These are phyloP conservation scores for Cercophora sp. DNA, from an alignment of 495 filamentous ascomycete species.

Conservation along the genomic window DNA sequence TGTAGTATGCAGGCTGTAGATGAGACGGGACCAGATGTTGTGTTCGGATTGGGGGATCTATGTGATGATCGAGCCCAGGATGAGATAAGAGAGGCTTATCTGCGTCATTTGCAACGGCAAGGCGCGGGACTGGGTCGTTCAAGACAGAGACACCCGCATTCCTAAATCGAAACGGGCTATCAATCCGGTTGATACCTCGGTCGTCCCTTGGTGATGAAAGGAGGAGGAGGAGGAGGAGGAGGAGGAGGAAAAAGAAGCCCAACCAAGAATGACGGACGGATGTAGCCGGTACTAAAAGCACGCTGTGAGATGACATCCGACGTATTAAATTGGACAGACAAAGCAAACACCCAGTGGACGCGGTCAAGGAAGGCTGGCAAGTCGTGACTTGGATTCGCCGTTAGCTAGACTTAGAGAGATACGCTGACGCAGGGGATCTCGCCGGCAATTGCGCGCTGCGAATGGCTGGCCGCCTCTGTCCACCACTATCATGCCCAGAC, in stretches of 20 bases:
- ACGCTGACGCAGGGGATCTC: neutral
- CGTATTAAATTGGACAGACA: no score
- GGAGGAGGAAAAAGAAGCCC: neutral
- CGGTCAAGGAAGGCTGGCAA: neutral
- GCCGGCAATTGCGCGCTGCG: neutral
- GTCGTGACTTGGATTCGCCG: neutral
- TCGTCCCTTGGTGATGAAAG: neutral
- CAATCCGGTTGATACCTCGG: no score
- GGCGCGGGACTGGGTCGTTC: slow-evolving; percentile 11
- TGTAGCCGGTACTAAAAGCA: neutral
- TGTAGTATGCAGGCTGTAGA: slow-evolving; percentile 18
- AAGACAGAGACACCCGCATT: neutral
- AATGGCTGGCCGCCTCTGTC: neutral
- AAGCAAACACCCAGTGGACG: no score
- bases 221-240: neutral
- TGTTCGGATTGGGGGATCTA: slow-evolving; percentile 30
- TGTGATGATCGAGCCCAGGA: slow-evolving; percentile 48
- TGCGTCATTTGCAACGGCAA: slow-evolving; percentile 43
- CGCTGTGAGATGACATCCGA: neutral
- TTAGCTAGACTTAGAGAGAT: slow-evolving; percentile 8
- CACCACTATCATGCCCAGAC: slow-evolving; percentile 6
- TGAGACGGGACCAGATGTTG: slow-evolving; percentile 18
- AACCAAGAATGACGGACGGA: neutral
- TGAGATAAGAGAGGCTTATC: slow-evolving; percentile 51
- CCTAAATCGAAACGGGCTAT: slow-evolving; percentile 8